phyloP scores from a whole-genome alignment of 768 basidiomycete species.

The Sistotremastrum suecicum region DNA sequence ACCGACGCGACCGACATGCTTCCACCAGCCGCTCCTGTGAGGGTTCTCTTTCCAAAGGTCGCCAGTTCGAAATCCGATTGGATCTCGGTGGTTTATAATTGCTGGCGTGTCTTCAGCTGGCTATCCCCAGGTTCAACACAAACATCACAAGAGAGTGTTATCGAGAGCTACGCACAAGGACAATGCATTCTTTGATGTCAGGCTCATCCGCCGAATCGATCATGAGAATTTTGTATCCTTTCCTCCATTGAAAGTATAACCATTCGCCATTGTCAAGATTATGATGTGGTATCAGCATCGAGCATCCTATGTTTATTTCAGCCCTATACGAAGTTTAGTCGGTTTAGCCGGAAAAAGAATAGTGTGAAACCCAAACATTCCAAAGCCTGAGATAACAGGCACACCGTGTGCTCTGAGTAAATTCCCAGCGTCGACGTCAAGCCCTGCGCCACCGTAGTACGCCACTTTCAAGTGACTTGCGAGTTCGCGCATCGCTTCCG shows the following conservation, averaged over 20 bases:
- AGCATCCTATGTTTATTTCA: conserved; percentile 6
- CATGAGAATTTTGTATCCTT: conserved; percentile 1
- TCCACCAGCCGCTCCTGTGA: conserved; percentile 5
- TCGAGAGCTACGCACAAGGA: background rate
- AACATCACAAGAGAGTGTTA: no score
- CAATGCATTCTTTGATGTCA: conserved; percentile 8
- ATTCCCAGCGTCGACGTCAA: conserved; percentile 6
- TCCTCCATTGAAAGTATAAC: conserved; percentile 3
- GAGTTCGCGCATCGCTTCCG: no score
- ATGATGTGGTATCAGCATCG: background rate
- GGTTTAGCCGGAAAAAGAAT: no score
- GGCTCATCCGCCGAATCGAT: conserved; percentile 1
- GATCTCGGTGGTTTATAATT: conserved; percentile 11
- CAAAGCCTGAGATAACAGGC: background rate
- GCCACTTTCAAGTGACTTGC: conserved; percentile 1
- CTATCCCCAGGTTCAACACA: background rate
- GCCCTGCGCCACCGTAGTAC: conserved; percentile 8
- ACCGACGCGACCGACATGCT: conserved; percentile 11
- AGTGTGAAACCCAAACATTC: no score
- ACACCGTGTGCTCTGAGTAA: conserved; percentile 2
- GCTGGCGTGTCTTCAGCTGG: conserved; percentile 9
- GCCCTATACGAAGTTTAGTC: no score
- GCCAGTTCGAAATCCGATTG: conserved; percentile 9
- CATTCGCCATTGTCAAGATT: background rate
- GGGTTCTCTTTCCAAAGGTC: conserved; percentile 12